A percentile compares a stretch with the other conserved stretches of the same genome.
Conservation (phyloP, 2,329 filamentous ascomycete species). For the Aurifilum marmelostoma region DNA sequence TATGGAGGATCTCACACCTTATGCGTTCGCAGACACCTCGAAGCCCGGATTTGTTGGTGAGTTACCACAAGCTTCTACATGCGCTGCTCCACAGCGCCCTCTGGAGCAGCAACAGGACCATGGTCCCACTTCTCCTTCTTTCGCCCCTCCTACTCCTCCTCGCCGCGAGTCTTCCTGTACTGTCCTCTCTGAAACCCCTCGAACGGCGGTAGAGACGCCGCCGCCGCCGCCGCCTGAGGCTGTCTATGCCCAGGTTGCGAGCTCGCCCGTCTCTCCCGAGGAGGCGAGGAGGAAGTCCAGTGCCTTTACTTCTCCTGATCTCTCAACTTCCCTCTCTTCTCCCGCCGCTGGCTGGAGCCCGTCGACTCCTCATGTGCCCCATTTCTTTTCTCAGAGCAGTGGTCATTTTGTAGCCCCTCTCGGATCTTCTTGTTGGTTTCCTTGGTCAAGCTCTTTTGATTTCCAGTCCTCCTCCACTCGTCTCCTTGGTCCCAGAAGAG, state of each 20-base stretch:
- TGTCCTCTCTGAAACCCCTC: constrained; percentile 31
- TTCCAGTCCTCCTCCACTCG: constrained; percentile 16
- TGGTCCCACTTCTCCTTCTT: constrained; percentile 36
- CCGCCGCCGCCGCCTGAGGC: constrained; percentile 33
- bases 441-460: constrained; percentile 32
- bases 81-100: constrained; percentile 21
- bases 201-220: constrained; percentile 37
- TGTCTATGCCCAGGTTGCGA: constrained; percentile 31
- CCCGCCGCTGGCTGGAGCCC: constrained; percentile 38
- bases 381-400: constrained; percentile 58
- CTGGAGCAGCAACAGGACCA: constrained; percentile 28
- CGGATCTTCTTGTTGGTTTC: constrained; percentile 57
- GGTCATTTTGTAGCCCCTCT: constrained; percentile 57
- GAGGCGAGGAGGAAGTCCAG: constrained; percentile 36
- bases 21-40: constrained; percentile 49
- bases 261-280: constrained; percentile 35
- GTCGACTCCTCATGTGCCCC: constrained; percentile 40
- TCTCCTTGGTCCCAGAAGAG: constrained; percentile 26
- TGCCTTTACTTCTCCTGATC: constrained; percentile 38
- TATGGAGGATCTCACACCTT: constrained; percentile 55
- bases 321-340: constrained; percentile 40
- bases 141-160: constrained; percentile 24
- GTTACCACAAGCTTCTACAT: constrained; percentile 47
- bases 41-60: constrained; percentile 62
- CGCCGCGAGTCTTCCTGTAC: constrained; percentile 32